Evolutionary conservation across 805 yeast species (phyloP), one percentile per base, ranked within the genome.

Genomic region (Suhomyces pyralidae): DNA sequence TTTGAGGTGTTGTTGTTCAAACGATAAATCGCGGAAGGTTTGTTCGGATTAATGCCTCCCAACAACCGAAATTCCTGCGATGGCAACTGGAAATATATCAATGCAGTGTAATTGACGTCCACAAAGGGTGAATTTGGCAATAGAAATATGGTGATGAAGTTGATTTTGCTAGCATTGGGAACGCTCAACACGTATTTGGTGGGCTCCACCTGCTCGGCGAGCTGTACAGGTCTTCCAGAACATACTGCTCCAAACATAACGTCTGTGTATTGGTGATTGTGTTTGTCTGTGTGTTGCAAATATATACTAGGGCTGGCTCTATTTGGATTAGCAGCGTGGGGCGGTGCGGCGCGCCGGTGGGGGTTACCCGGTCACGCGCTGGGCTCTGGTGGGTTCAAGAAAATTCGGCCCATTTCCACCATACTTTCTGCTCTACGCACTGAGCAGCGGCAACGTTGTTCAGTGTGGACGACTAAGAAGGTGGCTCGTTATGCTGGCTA

Each of bases 21-120:
- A 63, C 86, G 87, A 75, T 88, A 94, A 2, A 94, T 94, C 0
- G 97, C 97, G 53, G 96, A 88, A 36, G 96, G 98, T 65, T 93
- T 94, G 36, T 69, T 71, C 0, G 77, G 70, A 45, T 81, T 79
- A 25, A 87, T 63, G 10, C 84, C 84, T 3, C 93, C 93, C 51
- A 86, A 76, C 12, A 89, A 73, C 57, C 80, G 81, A 68, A 86
- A 88, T 28, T 86, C 79, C 20, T 76, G 78, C 48, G 77, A 70
- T 12, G 92, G 91, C 49, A 92, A 71, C 65, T 93, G 97, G 69
- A 90, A 93, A 68, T 87, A 94, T 2, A 94, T 89, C 42, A 93
- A 78, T 0, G 97, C 98, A 1, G 93, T 83, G 60, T 77, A 86
- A 46, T 80, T 80, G 1, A 82, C 80, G 51, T 92, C 97, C 36